Base-by-base conservation (phyloP, 1,139 yeast species). In the Magnusiomyces tetraspermus region DNA sequence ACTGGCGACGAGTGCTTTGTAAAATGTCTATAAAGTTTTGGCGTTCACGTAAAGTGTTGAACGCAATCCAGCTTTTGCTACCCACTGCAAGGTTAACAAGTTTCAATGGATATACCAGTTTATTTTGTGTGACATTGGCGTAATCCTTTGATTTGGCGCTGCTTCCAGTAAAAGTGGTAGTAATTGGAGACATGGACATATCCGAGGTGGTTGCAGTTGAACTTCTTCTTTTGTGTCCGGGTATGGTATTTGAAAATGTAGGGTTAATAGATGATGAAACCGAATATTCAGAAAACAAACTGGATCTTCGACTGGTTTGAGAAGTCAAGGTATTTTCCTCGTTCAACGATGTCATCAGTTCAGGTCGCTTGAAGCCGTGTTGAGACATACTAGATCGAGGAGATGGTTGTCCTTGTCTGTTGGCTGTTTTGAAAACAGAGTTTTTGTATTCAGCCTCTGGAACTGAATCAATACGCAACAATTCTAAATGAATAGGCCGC, bases 401-500 rank as follows among this genome's bases (percentile, higher is more conserved):
- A 23, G 48, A 45, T 15, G 48, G 52, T 33, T 50, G 46, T 31
- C 41, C 48, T 40, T 46, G 49, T 22, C 55, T 43, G 17, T 52
- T 50, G 15, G 50, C 38, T 23, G 51, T 48, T 40, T 33, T 47
- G 6, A 47, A 51, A 19, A 53, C 42, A 2, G 53, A 51, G 41
- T 28, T 33, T 8, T 64, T 66, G 21, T 64, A 61, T 13, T 66
- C 68, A 2, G 68, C 64, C n/a, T 69, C 72, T 3, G 65, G 71
- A 17, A 57, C 61, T 11, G 67, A 60, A 43, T 71, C 71, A 8
- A 72, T 53, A 0, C 67, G 67, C 17, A 72, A 58, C 15, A 71
- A 55, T 48, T 71, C 75, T 51, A 72, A 56, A 4, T 74, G 74
- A 47, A 73, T 71, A 11, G 76, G 75, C 54, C 63, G 59, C 24